Evolutionary conservation across 225 moss, liverwort and hornwort species (phyloP), one percentile per base, ranked within the genome.

Genomic region (Bryoerythrophyllum caledonicum): DNA sequence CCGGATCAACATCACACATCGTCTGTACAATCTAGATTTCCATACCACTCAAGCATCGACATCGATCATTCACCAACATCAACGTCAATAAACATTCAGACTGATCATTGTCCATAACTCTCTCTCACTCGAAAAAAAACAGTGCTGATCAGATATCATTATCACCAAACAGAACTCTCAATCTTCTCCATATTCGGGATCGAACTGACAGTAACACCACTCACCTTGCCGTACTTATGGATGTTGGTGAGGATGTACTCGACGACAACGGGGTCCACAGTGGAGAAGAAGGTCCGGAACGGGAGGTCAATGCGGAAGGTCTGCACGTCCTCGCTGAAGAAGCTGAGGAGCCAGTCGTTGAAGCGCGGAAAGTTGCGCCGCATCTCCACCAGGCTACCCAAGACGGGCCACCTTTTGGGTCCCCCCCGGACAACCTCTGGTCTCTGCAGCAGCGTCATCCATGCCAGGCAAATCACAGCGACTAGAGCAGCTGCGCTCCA

Each of bases 241-340:
- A 85, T 38, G 34, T 85, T 81, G 43, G 75, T 81, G 14, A 85
- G 79, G 41, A 85, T 73, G 73, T 85, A 69, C 79, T 85, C 81
- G 63, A 85, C 85, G 44, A 58, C 73, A 1, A 54, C 53, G 63
- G 81, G 85, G 53, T 85, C 85, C 1, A 85, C 85, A 32, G 81
- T 82, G 8, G 58, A 8, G 11, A 85, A 74, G 4, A 79, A 0
- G 15, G 19, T 53, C n/a, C 2, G 76, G 11, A 27, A 85, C 3
- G 78, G 74, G 0, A 81, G 2, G 10, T 27, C 34, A 6, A 85
- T 19, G 63, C 5, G 68, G 58, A 57, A 82, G 17, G 81, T 82
- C 76, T 79, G 78, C 30, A 75, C 72, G 8, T 71, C 63, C 4
- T 70, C 81, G 30, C 76, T 73, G 74, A 82, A 81, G 73, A 58